A percentile compares a stretch with the other conserved stretches of the same genome.
Conservation (phyloP, 2,329 filamentous ascomycete species). For the Emergomyces africanus region DNA sequence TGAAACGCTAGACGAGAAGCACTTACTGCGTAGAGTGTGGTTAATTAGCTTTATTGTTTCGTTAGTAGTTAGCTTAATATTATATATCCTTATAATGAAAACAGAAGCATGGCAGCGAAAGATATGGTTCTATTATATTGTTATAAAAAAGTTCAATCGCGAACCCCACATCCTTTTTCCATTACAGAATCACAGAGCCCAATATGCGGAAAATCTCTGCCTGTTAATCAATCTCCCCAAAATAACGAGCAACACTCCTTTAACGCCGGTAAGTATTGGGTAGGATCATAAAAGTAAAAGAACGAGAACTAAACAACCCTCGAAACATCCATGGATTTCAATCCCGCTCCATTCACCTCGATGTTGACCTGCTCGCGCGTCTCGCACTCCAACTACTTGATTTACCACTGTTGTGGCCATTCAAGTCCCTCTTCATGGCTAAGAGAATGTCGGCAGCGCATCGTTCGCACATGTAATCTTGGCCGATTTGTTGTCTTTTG, state of each 20-base stretch:
- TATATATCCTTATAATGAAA: background rate
- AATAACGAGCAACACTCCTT: background rate
- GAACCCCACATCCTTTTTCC: background rate
- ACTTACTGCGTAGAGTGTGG: no score
- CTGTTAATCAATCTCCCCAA: background rate
- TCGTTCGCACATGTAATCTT: conserved; percentile 8
- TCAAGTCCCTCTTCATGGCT: conserved; percentile 3
- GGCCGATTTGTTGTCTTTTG: background rate
- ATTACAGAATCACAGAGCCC: background rate
- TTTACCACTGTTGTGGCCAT: background rate
- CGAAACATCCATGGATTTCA: background rate
- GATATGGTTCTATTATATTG: background rate
- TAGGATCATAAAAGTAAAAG: background rate
- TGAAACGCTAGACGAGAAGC: background rate
- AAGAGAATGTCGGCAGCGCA: conserved; percentile 9
- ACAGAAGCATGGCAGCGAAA: background rate
- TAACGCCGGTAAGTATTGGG: background rate
- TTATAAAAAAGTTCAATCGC: background rate
- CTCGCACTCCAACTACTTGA: background rate
- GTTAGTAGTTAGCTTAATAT: background rate
- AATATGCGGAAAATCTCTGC: background rate
- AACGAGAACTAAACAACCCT: background rate
- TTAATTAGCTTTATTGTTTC: background rate
- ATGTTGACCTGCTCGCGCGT: background rate
- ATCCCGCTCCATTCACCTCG: background rate